Evolutionary conservation across 306 rosid species (phyloP).

Genomic region (Acacia acuminata): DNA sequence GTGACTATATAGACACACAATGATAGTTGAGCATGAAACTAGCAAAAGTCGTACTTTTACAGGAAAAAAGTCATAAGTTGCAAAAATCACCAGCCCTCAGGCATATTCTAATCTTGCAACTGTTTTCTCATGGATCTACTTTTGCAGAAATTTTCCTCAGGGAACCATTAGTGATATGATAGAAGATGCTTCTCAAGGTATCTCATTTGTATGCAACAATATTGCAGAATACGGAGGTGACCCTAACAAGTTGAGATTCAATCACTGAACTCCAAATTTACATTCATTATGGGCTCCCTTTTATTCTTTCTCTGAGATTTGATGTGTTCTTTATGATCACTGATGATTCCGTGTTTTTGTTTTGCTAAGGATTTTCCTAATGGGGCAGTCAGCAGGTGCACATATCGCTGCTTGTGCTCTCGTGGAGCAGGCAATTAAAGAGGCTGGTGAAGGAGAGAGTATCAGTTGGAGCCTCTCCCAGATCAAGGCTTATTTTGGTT

Average conservation of each 20-base stretch:
- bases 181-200: slow-evolving; percentile 82
- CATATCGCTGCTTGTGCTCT: slow-evolving; percentile 91
- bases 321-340: slow-evolving; percentile 23
- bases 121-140: slow-evolving; percentile 27
- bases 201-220: slow-evolving; percentile 86
- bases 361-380: slow-evolving; percentile 68
- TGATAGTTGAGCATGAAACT: not conserved
- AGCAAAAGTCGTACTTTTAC: not conserved
- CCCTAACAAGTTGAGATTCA: slow-evolving; percentile 60
- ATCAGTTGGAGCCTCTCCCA: slow-evolving; percentile 83
- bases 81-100: not conserved
- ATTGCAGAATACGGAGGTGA: slow-evolving; percentile 95
- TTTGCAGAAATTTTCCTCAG: slow-evolving; percentile 89
- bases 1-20: not conserved
- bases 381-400: slow-evolving; percentile 99
- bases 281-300: slow-evolving; percentile 4
- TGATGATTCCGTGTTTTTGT: slow-evolving; percentile 18
- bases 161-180: slow-evolving; percentile 92
- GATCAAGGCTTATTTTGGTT: slow-evolving; percentile 86
- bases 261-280: slow-evolving; percentile 15
- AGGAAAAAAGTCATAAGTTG: not conserved
- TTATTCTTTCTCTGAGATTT: slow-evolving; percentile 12
- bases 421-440: slow-evolving; percentile 85
- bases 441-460: slow-evolving; percentile 85
- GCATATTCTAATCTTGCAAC: not conserved